phyloP scores from a whole-genome alignment of 441 rosid species.

The Aquilaria agallochum region DNA sequence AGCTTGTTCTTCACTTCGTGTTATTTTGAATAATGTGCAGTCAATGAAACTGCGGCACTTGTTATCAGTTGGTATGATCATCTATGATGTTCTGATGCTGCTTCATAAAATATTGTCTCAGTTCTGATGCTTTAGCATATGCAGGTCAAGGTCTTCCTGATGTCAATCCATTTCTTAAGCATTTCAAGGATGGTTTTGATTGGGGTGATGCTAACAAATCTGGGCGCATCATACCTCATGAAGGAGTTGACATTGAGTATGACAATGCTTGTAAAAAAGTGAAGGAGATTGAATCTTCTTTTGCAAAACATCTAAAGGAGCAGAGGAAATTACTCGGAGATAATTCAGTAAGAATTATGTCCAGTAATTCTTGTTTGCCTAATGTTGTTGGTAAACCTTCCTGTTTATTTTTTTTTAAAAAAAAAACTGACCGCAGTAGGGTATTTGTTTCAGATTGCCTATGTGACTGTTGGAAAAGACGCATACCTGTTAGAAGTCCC shows the following conservation, averaged over 20 bases:
- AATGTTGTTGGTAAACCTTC: constrained; percentile 3
- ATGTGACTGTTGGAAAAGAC: constrained; percentile 93
- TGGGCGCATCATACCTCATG: constrained; percentile 89
- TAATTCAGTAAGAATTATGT: constrained; percentile 54
- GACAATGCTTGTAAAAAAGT: constrained; percentile 66
- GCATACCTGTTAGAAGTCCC: constrained; percentile 85
- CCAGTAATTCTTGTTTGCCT: constrained; percentile 14
- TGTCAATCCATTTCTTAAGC: constrained; percentile 50
- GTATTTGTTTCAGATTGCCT: constrained; percentile 55
- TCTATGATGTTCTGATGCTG: constrained; percentile 12
- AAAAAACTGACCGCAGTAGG: constrained; percentile 20
- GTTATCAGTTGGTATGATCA: constrained; percentile 67
- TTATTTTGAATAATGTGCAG: constrained; percentile 56
- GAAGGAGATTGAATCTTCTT: constrained; percentile 55
- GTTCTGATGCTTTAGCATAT: constrained; percentile 23
- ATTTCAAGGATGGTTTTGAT: constrained; percentile 91
- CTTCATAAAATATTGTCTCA: constrained; percentile 9
- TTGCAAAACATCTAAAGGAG: constrained; percentile 78
- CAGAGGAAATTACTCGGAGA: constrained; percentile 83
- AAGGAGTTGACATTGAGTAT: constrained; percentile 80
- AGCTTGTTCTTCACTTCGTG: constrained; percentile 77
- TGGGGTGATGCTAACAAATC: constrained; percentile 91
- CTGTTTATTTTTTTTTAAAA: constrained; percentile 7
- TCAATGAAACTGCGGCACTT: constrained; percentile 66
- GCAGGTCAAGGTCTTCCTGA: constrained; percentile 78